Base-by-base conservation (phyloP, 1,284 basidiomycete genomes). In the Neolentinus lepideus region DNA sequence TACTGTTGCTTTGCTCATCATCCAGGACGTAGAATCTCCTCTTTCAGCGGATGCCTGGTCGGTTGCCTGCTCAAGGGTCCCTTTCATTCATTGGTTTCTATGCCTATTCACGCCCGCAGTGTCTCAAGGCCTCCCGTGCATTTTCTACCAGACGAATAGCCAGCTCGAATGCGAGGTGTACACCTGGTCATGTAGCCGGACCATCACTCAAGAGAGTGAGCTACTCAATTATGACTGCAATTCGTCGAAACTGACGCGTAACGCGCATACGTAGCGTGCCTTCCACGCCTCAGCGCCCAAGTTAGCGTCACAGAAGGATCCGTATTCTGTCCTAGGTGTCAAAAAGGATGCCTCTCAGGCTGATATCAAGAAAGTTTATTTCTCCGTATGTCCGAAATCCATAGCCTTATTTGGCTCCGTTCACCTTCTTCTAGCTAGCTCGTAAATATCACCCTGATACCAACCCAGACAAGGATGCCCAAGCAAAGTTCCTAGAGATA, bases 391-490 rank as follows among this genome's bases (percentile, higher is more conserved):
- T 69, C 38, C 47, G 31, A 16, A 45, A 22, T 46, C 33, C 54
- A 9, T 22, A 4, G 27, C 8, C 12, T 19, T 43, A 8, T 54
- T 22, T 25, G 25, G 53, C 47, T 54, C 52, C 25, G 29, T 55
- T 59, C 36, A 56, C 55, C 33, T 50, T 29, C 43, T 45, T 50
- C 33, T 64, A 98, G 92, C 88, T 99, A 60, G 97, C 97, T 27
- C 91, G 97, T 59, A 97, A 98, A 77, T 98, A 88, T 67, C 97
- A 99, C 72, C 97, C 97, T 0, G 97, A 99, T 67, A 94, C 94
- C 21, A 98, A 94, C 73, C 92, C 94, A 58, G 94, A 98, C 69
- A 88, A 91, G 64, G 80, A 80, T 51, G 93, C 96, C 0, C 90
- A 93, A 65, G 92, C 93, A 60, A 92, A 92, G 67, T 99, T 99